Conservation (phyloP, 768 basidiomycete species). For the Heimioporus sp. region DNA sequence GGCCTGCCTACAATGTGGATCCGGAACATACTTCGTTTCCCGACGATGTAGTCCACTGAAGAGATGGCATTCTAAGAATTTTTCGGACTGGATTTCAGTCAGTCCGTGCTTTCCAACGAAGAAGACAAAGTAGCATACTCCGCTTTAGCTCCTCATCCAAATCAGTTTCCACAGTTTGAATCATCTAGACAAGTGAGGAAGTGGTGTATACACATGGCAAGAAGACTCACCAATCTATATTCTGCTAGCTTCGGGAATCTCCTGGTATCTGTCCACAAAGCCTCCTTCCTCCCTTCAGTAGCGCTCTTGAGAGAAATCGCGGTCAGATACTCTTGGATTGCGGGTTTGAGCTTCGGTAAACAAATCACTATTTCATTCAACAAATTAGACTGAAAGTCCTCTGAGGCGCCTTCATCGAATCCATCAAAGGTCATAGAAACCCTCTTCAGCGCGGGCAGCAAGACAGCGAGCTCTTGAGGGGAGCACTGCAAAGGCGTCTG, state of each 20-base stretch:
- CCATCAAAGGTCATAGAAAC: conserved; percentile 62
- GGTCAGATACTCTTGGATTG: conserved; percentile 51
- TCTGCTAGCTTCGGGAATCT: conserved; percentile 57
- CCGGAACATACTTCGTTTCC: conserved; percentile 63
- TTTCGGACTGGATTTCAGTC: conserved; percentile 56
- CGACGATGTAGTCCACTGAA: conserved; percentile 63
- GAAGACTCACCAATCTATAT: conserved; percentile 53
- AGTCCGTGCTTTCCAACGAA: background rate
- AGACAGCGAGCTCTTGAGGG: conserved; percentile 73
- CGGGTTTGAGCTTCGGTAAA: conserved; percentile 61
- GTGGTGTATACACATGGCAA: background rate
- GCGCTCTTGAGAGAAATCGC: conserved; percentile 63
- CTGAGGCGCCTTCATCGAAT: conserved; percentile 40
- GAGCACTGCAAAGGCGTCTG: conserved; percentile 52
- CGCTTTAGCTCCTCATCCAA: conserved; percentile 70
- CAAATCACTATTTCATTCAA: conserved; percentile 69
- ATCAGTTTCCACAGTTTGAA: conserved; percentile 67
- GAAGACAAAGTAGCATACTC: conserved; percentile 38
- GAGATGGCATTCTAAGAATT: conserved; percentile 64
- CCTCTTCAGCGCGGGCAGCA: conserved; percentile 74
- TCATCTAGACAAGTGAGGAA: conserved; percentile 43
- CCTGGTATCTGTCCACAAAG: conserved; percentile 62
- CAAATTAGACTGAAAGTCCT: conserved; percentile 61
- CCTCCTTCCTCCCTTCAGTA: conserved; percentile 60
- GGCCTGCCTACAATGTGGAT: background rate